These are phyloP conservation scores for Echinosophora koreensis DNA, from an alignment of 306 rosid genomes.

Conservation along the genomic window DNA sequence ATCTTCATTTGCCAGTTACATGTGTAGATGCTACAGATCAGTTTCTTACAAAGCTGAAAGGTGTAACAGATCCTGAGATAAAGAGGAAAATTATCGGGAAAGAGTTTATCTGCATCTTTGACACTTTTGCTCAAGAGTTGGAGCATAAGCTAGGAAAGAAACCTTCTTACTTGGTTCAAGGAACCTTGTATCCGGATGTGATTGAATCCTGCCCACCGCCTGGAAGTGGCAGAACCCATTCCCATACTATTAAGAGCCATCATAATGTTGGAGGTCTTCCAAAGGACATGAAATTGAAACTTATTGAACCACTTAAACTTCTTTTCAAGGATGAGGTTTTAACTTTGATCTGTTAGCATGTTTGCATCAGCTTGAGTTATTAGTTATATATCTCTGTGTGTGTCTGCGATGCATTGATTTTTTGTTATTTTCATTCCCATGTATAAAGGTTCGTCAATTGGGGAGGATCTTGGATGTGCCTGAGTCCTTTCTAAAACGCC, in stretches of 20 bases:
- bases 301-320: constrained; percentile 91
- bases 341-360: constrained; percentile 41
- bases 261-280: constrained; percentile 99
- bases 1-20: constrained; percentile 89
- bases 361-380: constrained; percentile 21
- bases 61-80: constrained; percentile 89
- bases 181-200: constrained; percentile 93
- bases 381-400: background rate
- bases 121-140: constrained; percentile 76
- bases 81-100: constrained; percentile 94
- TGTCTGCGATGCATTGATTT: constrained; percentile 7
- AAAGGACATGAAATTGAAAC: constrained; percentile 94
- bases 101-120: constrained; percentile 88
- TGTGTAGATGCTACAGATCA: constrained; percentile 78
- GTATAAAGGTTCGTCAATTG: constrained; percentile 75
- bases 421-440: constrained; percentile 10
- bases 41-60: constrained; percentile 80
- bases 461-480: constrained; percentile 91
- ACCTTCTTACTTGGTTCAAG: constrained; percentile 85
- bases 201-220: constrained; percentile 99
- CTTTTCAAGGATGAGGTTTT: constrained; percentile 95
- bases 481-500: constrained; percentile 81
- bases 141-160: constrained; percentile 69
- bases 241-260: constrained; percentile 98
- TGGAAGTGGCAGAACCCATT: constrained; percentile 88